phyloP scores from a whole-genome alignment of 176 grass and related monocot genomes.

The Alloteropsis semialata region DNA sequence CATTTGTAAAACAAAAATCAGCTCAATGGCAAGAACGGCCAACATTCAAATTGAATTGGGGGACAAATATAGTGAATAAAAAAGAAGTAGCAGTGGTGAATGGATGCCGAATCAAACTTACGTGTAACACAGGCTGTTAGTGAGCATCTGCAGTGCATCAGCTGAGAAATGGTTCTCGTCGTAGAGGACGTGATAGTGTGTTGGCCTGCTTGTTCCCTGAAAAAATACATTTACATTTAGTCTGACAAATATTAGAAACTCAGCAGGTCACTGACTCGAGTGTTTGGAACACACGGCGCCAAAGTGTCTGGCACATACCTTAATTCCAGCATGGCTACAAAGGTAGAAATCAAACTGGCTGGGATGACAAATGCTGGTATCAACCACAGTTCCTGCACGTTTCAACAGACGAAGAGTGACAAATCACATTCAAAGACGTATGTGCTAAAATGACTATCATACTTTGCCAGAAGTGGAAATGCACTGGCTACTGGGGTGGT shows the following conservation, averaged over 20 bases:
- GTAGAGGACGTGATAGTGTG: conserved; percentile 6
- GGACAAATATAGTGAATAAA: background rate
- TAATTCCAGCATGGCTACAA: conserved; percentile 79
- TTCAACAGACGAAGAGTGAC: background rate
- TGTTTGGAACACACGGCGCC: background rate
- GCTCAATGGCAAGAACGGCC: background rate
- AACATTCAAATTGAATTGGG: background rate
- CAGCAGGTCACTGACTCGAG: background rate
- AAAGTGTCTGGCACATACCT: conserved; percentile 26
- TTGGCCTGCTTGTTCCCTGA: conserved; percentile 25
- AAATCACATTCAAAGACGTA: background rate
- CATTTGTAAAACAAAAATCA: conserved; percentile 30
- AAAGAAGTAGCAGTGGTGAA: background rate
- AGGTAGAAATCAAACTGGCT: conserved; percentile 82
- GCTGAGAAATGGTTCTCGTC: conserved; percentile 2
- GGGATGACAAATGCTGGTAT: conserved; percentile 69
- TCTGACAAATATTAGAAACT: background rate
- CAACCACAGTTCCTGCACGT: conserved; percentile 65
- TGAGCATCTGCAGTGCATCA: conserved; percentile 9
- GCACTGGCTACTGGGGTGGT: background rate
- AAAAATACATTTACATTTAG: background rate
- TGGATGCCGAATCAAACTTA: background rate
- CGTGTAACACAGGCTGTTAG: conserved; percentile 2
- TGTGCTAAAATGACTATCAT: background rate
- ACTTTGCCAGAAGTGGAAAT: background rate